Conservation (phyloP, 2,329 filamentous ascomycete genomes). For the Sporothrix luriei region DNA sequence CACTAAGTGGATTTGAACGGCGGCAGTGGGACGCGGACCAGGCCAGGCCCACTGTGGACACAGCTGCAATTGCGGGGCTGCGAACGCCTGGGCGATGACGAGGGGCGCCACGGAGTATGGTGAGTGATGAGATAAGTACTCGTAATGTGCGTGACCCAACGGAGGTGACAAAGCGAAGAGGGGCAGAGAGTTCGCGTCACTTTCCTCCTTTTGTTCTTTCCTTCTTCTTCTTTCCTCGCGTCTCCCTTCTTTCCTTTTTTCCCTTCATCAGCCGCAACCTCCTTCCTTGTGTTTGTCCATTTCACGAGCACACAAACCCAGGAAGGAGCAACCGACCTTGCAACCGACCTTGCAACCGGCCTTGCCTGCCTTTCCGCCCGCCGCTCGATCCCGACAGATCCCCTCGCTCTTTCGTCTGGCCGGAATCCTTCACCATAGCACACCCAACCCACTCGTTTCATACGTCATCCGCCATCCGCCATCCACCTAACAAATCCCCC, state of each 20-base stretch:
- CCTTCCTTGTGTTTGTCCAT: slow-evolving; percentile 12
- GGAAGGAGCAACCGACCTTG: slow-evolving; percentile 15
- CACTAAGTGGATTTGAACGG: background rate
- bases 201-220: background rate
- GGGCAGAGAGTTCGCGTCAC: background rate
- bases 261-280: background rate
- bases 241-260: background rate
- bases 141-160: slow-evolving; percentile 7
- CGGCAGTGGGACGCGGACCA: slow-evolving; percentile 5
- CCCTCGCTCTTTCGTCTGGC: background rate
- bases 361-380: background rate
- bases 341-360: too few species aligned
- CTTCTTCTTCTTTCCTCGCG: background rate
- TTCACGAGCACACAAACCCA: background rate
- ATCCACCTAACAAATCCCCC: background rate
- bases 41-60: slow-evolving; percentile 17
- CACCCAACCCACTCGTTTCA: background rate
- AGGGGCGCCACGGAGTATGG: slow-evolving; percentile 3
- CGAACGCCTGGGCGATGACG: slow-evolving; percentile 2
- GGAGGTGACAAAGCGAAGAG: background rate
- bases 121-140: background rate
- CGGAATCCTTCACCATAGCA: slow-evolving; percentile 17
- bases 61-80: slow-evolving; percentile 9
- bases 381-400: background rate
- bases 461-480: slow-evolving; percentile 12